A percentile compares a stretch with the other conserved stretches of the same genome.
phyloP scores from a whole-genome alignment of 1,284 basidiomycete genomes.

The Xerocomus nothofagi region DNA sequence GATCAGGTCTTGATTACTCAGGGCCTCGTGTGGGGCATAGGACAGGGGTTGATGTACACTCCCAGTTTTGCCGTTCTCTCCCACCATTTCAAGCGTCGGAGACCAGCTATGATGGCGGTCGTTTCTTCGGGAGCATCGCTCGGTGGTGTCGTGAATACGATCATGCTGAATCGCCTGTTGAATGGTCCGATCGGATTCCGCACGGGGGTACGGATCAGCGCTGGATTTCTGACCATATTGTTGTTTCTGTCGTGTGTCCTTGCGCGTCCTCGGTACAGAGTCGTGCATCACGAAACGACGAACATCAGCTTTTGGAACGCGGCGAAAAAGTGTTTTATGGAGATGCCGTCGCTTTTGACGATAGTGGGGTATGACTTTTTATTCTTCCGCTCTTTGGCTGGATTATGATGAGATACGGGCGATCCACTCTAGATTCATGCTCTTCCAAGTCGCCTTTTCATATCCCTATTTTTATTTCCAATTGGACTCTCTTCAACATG shows the following conservation, averaged over 20 bases:
- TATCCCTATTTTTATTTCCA: constrained; percentile 37
- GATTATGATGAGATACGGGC: background rate
- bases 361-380: constrained; percentile 22
- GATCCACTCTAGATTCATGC: constrained; percentile 14
- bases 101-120: constrained; percentile 34
- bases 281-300: background rate
- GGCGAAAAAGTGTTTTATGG: constrained; percentile 24
- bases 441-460: constrained; percentile 22
- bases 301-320: constrained; percentile 19
- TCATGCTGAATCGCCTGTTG: constrained; percentile 44
- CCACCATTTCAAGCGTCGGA: constrained; percentile 37
- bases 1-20: constrained; percentile 37
- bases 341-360: constrained; percentile 26
- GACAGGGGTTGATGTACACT: constrained; percentile 34
- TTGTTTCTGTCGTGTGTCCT: constrained; percentile 31
- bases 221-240: constrained; percentile 26
- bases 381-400: background rate
- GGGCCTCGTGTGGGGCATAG: constrained; percentile 35
- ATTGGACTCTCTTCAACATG: constrained; percentile 28
- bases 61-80: constrained; percentile 37
- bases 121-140: constrained; percentile 33
- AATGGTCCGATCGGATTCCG: constrained; percentile 28
- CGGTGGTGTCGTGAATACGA: constrained; percentile 34
- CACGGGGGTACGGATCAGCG: constrained; percentile 32
- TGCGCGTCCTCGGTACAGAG: constrained; percentile 29